Evolutionary conservation across 2,329 filamentous ascomycete species (phyloP).

Genomic region (Emergomyces orientalis): DNA sequence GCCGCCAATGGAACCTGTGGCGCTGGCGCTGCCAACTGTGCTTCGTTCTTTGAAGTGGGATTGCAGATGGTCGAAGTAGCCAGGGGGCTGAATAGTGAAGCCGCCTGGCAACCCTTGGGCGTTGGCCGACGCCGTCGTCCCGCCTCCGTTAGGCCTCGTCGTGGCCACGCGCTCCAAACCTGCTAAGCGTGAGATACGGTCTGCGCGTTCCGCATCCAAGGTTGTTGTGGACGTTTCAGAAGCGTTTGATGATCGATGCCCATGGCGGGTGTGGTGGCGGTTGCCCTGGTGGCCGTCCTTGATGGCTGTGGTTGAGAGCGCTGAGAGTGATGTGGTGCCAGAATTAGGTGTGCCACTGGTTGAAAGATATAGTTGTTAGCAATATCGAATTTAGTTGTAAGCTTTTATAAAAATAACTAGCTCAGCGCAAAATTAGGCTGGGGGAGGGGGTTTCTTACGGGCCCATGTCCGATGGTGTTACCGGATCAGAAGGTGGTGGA

Average conservation of each 20-base stretch:
- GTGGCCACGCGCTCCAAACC: slow-evolving; percentile 83
- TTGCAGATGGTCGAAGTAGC: slow-evolving; percentile 64
- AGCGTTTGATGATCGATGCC: slow-evolving; percentile 47
- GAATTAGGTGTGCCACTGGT: slow-evolving; percentile 83
- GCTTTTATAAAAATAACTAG: not conserved
- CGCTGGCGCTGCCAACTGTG: slow-evolving; percentile 84
- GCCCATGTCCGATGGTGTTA: slow-evolving; percentile 73
- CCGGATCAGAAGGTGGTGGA: slow-evolving; percentile 68
- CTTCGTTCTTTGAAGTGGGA: slow-evolving; percentile 59
- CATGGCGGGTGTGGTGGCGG: slow-evolving; percentile 49
- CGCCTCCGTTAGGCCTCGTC: slow-evolving; percentile 44
- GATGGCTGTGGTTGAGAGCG: slow-evolving; percentile 87
- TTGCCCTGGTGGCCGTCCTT: slow-evolving; percentile 91
- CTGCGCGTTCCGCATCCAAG: slow-evolving; percentile 82
- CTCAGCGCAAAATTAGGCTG: slow-evolving; percentile 9
- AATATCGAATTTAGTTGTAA: not conserved
- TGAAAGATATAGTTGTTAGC: slow-evolving; percentile 14
- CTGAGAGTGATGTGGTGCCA: slow-evolving; percentile 81
- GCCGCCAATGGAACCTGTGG: slow-evolving; percentile 65
- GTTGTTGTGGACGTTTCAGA: slow-evolving; percentile 57
- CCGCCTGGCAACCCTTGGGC: not conserved
- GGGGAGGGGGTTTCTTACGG: slow-evolving; percentile 53
- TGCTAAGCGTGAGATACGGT: slow-evolving; percentile 87
- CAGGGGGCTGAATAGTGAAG: slow-evolving; percentile 20
- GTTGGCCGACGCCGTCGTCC: slow-evolving; percentile 5